A percentile compares a stretch with the other conserved stretches of the same genome.
Evolutionary conservation across 805 yeast genomes (phyloP).

Genomic region (Schwanniomyces sp.): DNA sequence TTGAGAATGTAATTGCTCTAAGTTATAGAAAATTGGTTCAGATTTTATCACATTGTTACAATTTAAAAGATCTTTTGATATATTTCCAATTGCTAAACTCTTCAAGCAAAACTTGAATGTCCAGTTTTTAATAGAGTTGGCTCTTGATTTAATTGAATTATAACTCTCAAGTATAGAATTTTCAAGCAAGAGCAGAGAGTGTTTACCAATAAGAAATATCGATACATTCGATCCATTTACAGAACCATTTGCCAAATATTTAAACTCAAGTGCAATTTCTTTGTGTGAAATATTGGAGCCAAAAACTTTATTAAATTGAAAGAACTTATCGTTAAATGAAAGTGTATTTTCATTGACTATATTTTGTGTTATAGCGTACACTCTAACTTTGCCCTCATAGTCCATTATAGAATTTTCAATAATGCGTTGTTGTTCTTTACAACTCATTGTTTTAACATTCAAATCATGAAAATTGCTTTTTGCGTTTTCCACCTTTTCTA

Average conservation of each 20-base stretch:
- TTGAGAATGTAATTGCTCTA: slow-evolving; percentile 12
- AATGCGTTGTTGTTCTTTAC: slow-evolving; percentile 37
- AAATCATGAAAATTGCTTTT: slow-evolving; percentile 18
- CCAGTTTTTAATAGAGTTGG: slow-evolving; percentile 4
- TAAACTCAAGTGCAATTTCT: slow-evolving; percentile 18
- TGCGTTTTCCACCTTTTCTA: slow-evolving; percentile 15
- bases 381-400: slow-evolving; percentile 23
- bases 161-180: slow-evolving; percentile 9
- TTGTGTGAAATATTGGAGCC: not conserved
- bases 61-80: slow-evolving; percentile 8
- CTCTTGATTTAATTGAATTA: slow-evolving; percentile 5
- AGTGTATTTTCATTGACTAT: slow-evolving; percentile 1
- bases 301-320: slow-evolving; percentile 19
- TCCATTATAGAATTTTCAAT: slow-evolving; percentile 51
- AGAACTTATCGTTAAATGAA: slow-evolving; percentile 3
- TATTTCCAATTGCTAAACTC: slow-evolving; percentile 7
- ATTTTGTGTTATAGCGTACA: slow-evolving; percentile 16
- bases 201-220: slow-evolving; percentile 17
- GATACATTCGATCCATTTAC: slow-evolving; percentile 16
- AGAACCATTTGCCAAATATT: slow-evolving; percentile 17
- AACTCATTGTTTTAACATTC: slow-evolving; percentile 27
- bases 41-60: slow-evolving; percentile 2
- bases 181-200: slow-evolving; percentile 3
- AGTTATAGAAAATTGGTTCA: not conserved
- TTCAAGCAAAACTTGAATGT: slow-evolving; percentile 8